Evolutionary conservation across 495 filamentous ascomycete species (phyloP), one percentile per base, ranked within the genome.

Genomic region (Antarctomyces pellizariae): DNA sequence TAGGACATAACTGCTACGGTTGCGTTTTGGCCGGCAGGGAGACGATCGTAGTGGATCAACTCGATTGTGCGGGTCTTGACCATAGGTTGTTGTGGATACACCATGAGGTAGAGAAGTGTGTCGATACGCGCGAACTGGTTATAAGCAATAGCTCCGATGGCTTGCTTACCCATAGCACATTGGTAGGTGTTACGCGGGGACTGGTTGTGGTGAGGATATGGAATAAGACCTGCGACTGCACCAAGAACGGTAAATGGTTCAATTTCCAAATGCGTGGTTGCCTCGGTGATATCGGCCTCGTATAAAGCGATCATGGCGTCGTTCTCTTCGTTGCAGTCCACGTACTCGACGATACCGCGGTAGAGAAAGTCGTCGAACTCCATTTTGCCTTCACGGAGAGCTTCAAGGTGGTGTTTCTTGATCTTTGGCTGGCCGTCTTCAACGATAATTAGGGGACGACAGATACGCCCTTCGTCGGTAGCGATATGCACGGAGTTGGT

Each of bases 161-260:
- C 86, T 75, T 99, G 86, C 52, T 99, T 99, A 58, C 86, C 86
- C 86, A 99, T 99, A 49, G 86, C 86, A 48, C 89, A 93, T 54
- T 97, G 86, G 43, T 99, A 99, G 5, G 86, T 99, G 45, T 99
- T 99, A 54, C 86, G 70, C 5, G 86, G 86, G 3, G 86, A 99
- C 48, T 99, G 86, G 48, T 99, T 99, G 56, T 99, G 86, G 51
- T 99, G 89, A 7, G 86, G 86, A 43, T 93, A 99, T 3, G 86
- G 86, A 39, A 99, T 95, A 12, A 99, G 57, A 20, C 86, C 84
- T 19, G 86, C 86, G 18, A 95, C 89, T 14, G 86, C 89, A n/a
- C 86, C 86, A 16, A 99, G 69, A 22, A 95, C 74, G 1, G 89
- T 95, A 47, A 93, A 95, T 1, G 86, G 86, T 45, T 95, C 89